Percentiles rank a stretch among this genome's conserved stretches.
Conservation (phyloP, 2,329 filamentous ascomycete genomes). For the Curvularia spicifera region DNA sequence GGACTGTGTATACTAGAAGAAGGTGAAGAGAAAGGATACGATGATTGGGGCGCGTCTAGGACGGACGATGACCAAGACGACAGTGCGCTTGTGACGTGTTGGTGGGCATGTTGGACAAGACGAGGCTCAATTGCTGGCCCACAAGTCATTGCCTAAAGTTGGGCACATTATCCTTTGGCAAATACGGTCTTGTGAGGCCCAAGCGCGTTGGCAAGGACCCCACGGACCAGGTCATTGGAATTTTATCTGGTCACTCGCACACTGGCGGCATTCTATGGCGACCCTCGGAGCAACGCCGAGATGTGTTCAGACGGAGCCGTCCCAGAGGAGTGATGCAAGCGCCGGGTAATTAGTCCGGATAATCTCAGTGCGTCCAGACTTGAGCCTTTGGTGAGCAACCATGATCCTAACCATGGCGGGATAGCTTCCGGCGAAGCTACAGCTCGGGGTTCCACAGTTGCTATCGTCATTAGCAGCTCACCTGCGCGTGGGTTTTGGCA, state of each 20-base stretch:
- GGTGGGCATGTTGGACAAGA: conserved; percentile 69
- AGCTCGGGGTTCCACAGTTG: conserved; percentile 34
- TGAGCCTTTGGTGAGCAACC: conserved; percentile 29
- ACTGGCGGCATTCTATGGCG: conserved; percentile 28
- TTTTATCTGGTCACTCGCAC: conserved; percentile 23
- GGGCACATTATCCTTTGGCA: conserved; percentile 12
- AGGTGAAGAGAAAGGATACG: conserved; percentile 68
- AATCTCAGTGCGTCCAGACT: conserved; percentile 35
- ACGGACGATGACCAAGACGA: conserved; percentile 57
- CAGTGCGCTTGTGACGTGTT: conserved; percentile 64
- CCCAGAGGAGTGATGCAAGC: conserved; percentile 29
- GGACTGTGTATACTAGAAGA: conserved; percentile 64
- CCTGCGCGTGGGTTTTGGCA: conserved; percentile 27
- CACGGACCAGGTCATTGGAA: conserved; percentile 8
- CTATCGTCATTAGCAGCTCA: conserved; percentile 34
- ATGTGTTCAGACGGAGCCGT: conserved; percentile 21
- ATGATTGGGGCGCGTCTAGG: conserved; percentile 69
- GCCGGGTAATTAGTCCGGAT: conserved; percentile 47
- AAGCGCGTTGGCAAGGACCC: conserved; percentile 4
- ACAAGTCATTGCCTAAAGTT: conserved; percentile 20
- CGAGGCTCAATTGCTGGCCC: conserved; percentile 20
- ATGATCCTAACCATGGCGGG: conserved; percentile 31
- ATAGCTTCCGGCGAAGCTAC: conserved; percentile 37
- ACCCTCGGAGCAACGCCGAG: conserved; percentile 31
- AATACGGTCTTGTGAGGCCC: conserved; percentile 2